Evolutionary conservation across 2,329 filamentous ascomycete species (phyloP).

Genomic region (Aureobasidium sp.): DNA sequence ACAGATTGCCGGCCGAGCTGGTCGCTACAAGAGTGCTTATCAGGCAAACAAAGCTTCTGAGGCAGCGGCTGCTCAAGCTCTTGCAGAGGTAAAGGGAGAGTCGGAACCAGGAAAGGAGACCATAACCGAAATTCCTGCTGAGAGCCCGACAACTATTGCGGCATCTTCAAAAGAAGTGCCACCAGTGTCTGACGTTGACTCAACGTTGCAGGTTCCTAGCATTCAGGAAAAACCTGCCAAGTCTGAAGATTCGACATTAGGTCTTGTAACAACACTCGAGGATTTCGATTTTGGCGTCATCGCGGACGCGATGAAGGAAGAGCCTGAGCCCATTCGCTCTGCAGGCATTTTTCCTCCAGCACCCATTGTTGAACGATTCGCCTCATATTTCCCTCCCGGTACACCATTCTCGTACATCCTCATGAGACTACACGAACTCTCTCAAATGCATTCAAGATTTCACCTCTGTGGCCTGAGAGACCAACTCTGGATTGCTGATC

Average conservation of each 20-base stretch:
- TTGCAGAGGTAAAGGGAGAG: slow-evolving; percentile 21
- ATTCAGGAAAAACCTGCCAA: not conserved
- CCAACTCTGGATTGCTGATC: slow-evolving; percentile 59
- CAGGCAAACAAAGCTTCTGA: slow-evolving; percentile 36
- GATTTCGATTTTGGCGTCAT: slow-evolving; percentile 58
- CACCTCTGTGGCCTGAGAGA: slow-evolving; percentile 59
- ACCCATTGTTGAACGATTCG: slow-evolving; percentile 63
- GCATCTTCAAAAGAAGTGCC: not conserved
- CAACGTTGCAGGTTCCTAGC: not conserved
- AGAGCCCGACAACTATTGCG: not conserved
- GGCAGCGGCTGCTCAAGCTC: slow-evolving; percentile 19
- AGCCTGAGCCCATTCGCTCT: slow-evolving; percentile 57
- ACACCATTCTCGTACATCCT: slow-evolving; percentile 81
- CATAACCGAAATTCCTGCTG: not conserved
- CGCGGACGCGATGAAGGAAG: slow-evolving; percentile 50
- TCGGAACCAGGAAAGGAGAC: slow-evolving; percentile 8
- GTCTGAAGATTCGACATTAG: slow-evolving; percentile 41
- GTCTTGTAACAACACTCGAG: slow-evolving; percentile 73
- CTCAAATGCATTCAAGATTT: slow-evolving; percentile 56
- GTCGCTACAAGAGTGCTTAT: slow-evolving; percentile 68
- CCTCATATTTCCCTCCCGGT: slow-evolving; percentile 68
- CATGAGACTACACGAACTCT: slow-evolving; percentile 62
- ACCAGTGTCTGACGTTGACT: not conserved
- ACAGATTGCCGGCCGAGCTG: slow-evolving; percentile 89
- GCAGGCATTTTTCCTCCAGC: slow-evolving; percentile 71